These are phyloP conservation scores for Starmera dryadoides DNA, from an alignment of 805 yeast genomes.

Conservation along the genomic window DNA sequence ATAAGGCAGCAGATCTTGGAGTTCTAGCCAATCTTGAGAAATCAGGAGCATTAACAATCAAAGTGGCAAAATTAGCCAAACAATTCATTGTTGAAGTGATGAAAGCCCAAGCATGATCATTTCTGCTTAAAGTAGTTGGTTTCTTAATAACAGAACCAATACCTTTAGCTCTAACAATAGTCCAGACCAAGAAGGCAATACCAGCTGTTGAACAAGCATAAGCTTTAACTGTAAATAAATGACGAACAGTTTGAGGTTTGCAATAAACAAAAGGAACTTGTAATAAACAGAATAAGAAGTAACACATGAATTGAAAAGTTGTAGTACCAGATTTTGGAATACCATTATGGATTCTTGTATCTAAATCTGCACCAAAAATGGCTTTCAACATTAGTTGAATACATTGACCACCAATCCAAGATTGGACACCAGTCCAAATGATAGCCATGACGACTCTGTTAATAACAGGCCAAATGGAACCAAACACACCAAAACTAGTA, in stretches of 20 bases:
- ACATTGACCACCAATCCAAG: conserved; percentile 81
- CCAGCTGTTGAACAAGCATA: conserved; percentile 78
- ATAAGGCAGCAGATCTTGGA: conserved; percentile 39
- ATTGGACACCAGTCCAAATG: conserved; percentile 85
- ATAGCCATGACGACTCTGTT: conserved; percentile 85
- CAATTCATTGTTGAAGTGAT: conserved; percentile 72
- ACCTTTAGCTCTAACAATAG: conserved; percentile 73
- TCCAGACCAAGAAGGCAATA: conserved; percentile 77
- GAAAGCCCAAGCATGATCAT: conserved; percentile 77
- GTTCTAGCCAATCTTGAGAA: conserved; percentile 76
- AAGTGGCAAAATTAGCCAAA: conserved; percentile 82
- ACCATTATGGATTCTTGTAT: conserved; percentile 55
- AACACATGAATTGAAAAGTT: conserved; percentile 64
- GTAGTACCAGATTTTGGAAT: conserved; percentile 56
- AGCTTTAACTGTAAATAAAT: conserved; percentile 78
- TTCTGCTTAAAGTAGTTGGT: conserved; percentile 40
- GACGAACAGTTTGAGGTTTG: conserved; percentile 76
- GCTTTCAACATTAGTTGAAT: conserved; percentile 70
- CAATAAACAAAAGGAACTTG: conserved; percentile 77
- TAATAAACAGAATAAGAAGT: conserved; percentile 75
- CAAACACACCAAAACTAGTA: conserved; percentile 81
- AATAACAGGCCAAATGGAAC: conserved; percentile 81
- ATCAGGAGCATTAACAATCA: conserved; percentile 84
- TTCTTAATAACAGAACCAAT: conserved; percentile 66
- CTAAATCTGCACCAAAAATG: conserved; percentile 63